Base-by-base conservation (phyloP, 2,329 filamentous ascomycete genomes). In the Fonsecaea pedrosoi region DNA sequence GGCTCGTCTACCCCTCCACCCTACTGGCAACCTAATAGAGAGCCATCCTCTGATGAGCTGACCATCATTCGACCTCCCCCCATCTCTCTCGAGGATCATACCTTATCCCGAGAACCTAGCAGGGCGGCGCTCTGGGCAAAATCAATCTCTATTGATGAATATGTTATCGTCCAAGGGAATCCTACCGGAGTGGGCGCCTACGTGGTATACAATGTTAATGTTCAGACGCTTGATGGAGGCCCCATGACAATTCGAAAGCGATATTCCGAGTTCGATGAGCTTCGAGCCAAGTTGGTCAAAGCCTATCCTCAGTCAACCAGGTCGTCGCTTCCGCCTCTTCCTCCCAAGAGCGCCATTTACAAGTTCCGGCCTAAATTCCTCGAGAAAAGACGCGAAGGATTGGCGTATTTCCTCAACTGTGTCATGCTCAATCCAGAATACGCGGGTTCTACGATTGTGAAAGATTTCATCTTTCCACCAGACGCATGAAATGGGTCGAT, bases 361-460 rank as follows among this genome's bases (percentile, higher is more conserved):
- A 84, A 85, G 70, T 97, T 97, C 75, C 86, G 91, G 60, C 89
- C 92, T 10, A 87, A 86, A 60, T 98, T 99, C 77, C 84, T 99
- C 18, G 94, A 97, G 78, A 89, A 90, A 75, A 86, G 95, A 74
- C 88, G 92, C 72, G 85, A 87, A 50, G 94, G 94, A 5, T 82
- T 99, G 66, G 89, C 92, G 76, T 97, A 98, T 77, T 99, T 98
- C 77, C 82, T 99, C 62, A 96, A 96, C 76, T 97, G 94, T 80
- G 89, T 97, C 68, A 81, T 98, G 71, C 81, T 97, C 35, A 97
- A 97, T 77, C 94, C 94, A 0, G 93, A 97, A 78, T 97, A 97
- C 76, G 92, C 93, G 38, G 91, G 91, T 10, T 95, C 92, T n/a
- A 92, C 93, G 0, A 88, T 97, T 1, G 83, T 97, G 53, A 96